These are phyloP conservation scores for Parathielavia appendiculata DNA, from an alignment of 495 filamentous ascomycete species.

Conservation along the genomic window DNA sequence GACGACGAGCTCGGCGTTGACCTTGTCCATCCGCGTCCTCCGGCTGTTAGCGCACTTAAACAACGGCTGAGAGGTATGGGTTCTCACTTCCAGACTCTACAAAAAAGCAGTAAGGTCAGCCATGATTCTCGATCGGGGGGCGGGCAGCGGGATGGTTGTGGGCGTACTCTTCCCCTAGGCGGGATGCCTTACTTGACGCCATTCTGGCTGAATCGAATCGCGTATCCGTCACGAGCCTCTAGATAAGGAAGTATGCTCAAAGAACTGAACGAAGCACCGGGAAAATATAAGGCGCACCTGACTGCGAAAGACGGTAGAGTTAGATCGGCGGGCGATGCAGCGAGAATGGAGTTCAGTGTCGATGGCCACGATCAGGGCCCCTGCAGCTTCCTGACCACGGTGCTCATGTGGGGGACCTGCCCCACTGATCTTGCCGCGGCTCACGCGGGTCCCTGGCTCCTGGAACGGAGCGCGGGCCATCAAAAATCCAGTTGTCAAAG, in stretches of 20 bases:
- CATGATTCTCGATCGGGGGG: not conserved
- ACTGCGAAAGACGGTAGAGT: not conserved
- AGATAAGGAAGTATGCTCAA: not conserved
- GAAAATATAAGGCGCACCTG: not conserved
- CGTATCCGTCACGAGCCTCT: too few relatives aligned
- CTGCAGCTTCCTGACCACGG: conserved; percentile 21
- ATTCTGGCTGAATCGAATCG: conserved; percentile 36
- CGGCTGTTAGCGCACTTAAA: conserved; percentile 12
- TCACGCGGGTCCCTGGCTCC: not conserved
- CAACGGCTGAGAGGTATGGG: not conserved
- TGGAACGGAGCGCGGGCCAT: conserved; percentile 29
- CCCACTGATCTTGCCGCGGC: not conserved
- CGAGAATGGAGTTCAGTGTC: not conserved
- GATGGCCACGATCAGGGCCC: not conserved
- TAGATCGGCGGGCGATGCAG: not conserved
- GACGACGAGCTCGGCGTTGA: conserved; percentile 90
- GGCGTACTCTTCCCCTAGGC: conserved; percentile 95
- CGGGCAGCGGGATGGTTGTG: conserved; percentile 1
- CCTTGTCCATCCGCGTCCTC: conserved; percentile 63
- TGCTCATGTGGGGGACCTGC: conserved; percentile 10
- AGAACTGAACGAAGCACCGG: not conserved
- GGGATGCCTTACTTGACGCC: conserved; percentile 84
- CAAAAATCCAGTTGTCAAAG: conserved; percentile 18
- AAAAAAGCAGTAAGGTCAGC: not conserved
- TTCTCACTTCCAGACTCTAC: conserved; percentile 95